Percentiles rank a stretch among this genome's conserved stretches.
These are phyloP conservation scores for Teunomyces barrocoloradensis DNA, from an alignment of 805 yeast species.

Conservation along the genomic window DNA sequence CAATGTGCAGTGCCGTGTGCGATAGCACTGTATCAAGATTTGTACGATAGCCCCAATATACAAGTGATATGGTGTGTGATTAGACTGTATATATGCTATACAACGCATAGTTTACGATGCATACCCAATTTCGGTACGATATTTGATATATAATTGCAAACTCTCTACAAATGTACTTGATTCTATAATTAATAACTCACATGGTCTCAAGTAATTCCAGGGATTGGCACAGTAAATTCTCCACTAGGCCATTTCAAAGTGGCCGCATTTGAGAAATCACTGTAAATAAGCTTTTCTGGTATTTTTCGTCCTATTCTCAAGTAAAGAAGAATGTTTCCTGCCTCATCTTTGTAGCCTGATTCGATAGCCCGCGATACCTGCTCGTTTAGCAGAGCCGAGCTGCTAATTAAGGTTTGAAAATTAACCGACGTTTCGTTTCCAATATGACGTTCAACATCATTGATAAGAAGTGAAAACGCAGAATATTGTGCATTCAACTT, in stretches of 20 bases:
- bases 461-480: constrained; percentile 65
- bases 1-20: background rate
- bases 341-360: constrained; percentile 18
- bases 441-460: constrained; percentile 74
- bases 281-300: constrained; percentile 32
- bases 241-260: constrained; percentile 59
- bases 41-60: no score
- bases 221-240: constrained; percentile 46
- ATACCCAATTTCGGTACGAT: no score
- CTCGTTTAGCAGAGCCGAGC: constrained; percentile 19
- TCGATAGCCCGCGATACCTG: constrained; percentile 31
- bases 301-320: constrained; percentile 57
- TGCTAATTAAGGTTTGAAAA: constrained; percentile 17
- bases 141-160: background rate
- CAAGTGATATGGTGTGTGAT: no score
- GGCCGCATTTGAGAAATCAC: constrained; percentile 71
- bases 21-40: no score
- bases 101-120: no score
- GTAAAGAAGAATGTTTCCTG: constrained; percentile 42
- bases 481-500: constrained; percentile 30
- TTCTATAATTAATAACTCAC: background rate
- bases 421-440: constrained; percentile 50
- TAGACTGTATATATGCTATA: no score
- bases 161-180: background rate
- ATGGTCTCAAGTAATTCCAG: constrained; percentile 46